These are phyloP conservation scores for Vitis rupestris DNA, from an alignment of 164 flowering plant species.

Conservation along the genomic window DNA sequence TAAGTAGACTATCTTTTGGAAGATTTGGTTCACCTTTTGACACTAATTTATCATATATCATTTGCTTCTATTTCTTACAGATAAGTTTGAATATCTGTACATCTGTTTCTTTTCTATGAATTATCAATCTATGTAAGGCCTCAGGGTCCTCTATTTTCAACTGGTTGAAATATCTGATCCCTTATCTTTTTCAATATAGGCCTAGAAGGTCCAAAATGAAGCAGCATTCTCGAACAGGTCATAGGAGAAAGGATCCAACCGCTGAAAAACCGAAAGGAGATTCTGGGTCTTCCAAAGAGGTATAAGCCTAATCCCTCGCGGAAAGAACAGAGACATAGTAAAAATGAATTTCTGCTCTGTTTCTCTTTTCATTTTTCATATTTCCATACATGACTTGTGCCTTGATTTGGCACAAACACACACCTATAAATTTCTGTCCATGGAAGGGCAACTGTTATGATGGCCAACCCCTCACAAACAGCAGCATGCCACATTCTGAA, in stretches of 20 bases:
- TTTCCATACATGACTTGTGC: no score
- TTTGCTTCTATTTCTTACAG: no score
- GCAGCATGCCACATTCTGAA: background rate
- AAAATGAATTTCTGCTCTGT: no score
- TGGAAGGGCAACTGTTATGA: background rate
- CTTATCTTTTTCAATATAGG: constrained; percentile 11
- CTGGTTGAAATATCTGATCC: background rate
- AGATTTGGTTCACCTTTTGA: no score
- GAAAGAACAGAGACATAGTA: no score
- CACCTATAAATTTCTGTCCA: no score
- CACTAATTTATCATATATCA: no score
- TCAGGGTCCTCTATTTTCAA: background rate
- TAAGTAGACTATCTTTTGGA: no score
- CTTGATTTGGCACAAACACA: no score
- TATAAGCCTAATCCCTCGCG: background rate
- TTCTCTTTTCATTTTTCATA: no score
- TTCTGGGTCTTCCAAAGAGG: constrained; percentile 19
- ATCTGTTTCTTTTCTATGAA: no score
- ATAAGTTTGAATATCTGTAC: no score
- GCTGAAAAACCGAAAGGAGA: constrained; percentile 19
- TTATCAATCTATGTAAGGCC: background rate
- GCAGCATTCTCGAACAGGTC: constrained; percentile 22
- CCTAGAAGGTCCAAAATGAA: constrained; percentile 23
- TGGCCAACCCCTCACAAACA: background rate
- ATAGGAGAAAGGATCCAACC: constrained; percentile 18